Conservation (phyloP, 768 basidiomycete genomes). For the Russula foetens region DNA sequence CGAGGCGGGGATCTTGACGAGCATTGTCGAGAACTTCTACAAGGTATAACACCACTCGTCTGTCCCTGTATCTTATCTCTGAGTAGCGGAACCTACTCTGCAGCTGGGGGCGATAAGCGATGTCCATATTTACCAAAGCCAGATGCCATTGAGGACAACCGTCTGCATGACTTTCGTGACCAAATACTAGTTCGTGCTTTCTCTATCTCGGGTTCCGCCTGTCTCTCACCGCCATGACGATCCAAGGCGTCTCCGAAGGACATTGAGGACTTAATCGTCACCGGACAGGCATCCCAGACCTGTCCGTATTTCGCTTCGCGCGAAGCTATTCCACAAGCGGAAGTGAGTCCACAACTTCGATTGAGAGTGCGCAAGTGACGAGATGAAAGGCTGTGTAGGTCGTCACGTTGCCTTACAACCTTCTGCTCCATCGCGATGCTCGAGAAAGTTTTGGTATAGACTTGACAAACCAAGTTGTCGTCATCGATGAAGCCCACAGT, state of each 20-base stretch:
- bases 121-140: constrained; percentile 70
- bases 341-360: constrained; percentile 38
- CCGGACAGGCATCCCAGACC: constrained; percentile 58
- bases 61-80: not conserved
- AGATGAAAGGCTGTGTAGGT: constrained; percentile 39
- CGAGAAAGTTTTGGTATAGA: constrained; percentile 85
- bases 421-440: constrained; percentile 74
- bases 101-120: constrained; percentile 54
- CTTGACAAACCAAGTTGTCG: constrained; percentile 73
- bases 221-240: not conserved
- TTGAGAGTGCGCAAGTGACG: not conserved
- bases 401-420: constrained; percentile 90
- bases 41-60: constrained; percentile 35
- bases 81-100: not conserved
- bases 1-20: constrained; percentile 74
- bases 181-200: constrained; percentile 61
- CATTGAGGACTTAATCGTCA: constrained; percentile 81
- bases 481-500: constrained; percentile 98
- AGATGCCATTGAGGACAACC: constrained; percentile 46
- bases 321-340: constrained; percentile 80
- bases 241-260: constrained; percentile 79
- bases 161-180: constrained; percentile 78
- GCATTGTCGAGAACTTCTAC: constrained; percentile 72
- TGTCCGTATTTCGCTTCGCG: constrained; percentile 95
- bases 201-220: not conserved